A percentile compares a stretch with the other conserved stretches of the same genome.
These are phyloP conservation scores for Penicillium mononematosum DNA, from an alignment of 495 filamentous ascomycete genomes.

Conservation along the genomic window DNA sequence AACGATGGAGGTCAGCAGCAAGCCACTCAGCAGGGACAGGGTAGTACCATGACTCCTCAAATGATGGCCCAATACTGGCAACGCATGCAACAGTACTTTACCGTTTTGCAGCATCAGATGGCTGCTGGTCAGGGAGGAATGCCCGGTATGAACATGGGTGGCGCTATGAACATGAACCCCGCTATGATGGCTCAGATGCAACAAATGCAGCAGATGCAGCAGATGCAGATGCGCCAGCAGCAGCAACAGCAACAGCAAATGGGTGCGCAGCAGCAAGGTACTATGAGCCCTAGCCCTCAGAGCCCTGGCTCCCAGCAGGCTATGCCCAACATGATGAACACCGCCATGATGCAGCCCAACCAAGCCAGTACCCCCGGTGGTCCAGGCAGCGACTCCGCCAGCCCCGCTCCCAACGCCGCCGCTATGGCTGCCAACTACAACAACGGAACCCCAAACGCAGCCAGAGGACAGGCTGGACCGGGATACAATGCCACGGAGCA, in stretches of 20 bases:
- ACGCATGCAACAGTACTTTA: constrained; percentile 94
- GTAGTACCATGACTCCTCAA: constrained; percentile 78
- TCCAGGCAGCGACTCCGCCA: constrained; percentile 19
- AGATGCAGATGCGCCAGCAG: constrained; percentile 49
- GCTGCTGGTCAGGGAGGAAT: constrained; percentile 46
- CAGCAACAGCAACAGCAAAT: constrained; percentile 32
- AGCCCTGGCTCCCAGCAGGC: constrained; percentile 37
- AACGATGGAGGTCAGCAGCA: constrained; percentile 51
- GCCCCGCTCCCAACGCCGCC: constrained; percentile 14
- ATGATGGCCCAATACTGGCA: constrained; percentile 98
- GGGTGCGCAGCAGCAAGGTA: constrained; percentile 48
- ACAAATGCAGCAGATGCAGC: constrained; percentile 71
- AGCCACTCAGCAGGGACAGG: constrained; percentile 43
- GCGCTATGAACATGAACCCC: constrained; percentile 75
- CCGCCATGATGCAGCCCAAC: constrained; percentile 71
- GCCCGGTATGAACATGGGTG: constrained; percentile 61
- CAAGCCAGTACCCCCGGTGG: constrained; percentile 24
- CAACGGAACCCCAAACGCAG: constrained; percentile 12
- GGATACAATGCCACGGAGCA: constrained; percentile 74
- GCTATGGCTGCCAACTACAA: constrained; percentile 28
- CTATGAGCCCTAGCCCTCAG: constrained; percentile 50
- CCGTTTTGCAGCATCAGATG: constrained; percentile 85
- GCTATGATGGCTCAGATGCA: constrained; percentile 81
- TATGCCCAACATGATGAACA: constrained; percentile 56
- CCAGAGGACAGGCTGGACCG: constrained; percentile 38